Evolutionary conservation across 2,329 filamentous ascomycete genomes (phyloP).

Genomic region (Ceratocystis cubensis): DNA sequence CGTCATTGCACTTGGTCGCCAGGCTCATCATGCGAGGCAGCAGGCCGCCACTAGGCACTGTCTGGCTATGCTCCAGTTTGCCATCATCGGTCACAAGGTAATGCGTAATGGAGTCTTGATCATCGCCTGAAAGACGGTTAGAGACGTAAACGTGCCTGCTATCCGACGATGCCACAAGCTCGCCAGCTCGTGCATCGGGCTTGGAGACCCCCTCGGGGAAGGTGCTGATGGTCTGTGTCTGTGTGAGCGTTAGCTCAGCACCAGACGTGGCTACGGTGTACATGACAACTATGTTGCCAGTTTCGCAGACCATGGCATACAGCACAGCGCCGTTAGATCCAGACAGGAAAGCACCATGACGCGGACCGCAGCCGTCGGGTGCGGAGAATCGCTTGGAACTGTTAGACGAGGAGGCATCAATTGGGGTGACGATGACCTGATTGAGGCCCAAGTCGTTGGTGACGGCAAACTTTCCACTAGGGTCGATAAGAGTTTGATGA

Average conservation of each 20-base stretch:
- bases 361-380: slow-evolving; percentile 35
- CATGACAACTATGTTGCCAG: slow-evolving; percentile 20
- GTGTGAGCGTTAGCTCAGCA: background rate
- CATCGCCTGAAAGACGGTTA: slow-evolving; percentile 37
- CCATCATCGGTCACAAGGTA: slow-evolving; percentile 29
- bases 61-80: slow-evolving; percentile 28
- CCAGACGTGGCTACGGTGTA: slow-evolving; percentile 27
- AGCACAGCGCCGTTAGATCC: slow-evolving; percentile 7
- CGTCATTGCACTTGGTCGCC: slow-evolving; percentile 27
- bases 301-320: slow-evolving; percentile 23
- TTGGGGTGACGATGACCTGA: slow-evolving; percentile 36
- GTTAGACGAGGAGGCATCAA: slow-evolving; percentile 31
- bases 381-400: slow-evolving; percentile 28
- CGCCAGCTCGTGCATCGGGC: slow-evolving; percentile 33
- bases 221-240: slow-evolving; percentile 10
- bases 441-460: slow-evolving; percentile 40
- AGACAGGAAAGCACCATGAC: slow-evolving; percentile 30
- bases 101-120: slow-evolving; percentile 37
- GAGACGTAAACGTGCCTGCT: slow-evolving; percentile 38
- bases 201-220: slow-evolving; percentile 23
- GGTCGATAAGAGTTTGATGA: slow-evolving; percentile 39
- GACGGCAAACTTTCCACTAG: slow-evolving; percentile 37
- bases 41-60: slow-evolving; percentile 29
- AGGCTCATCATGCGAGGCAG: slow-evolving; percentile 36
- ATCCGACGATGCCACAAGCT: slow-evolving; percentile 33